Evolutionary conservation across 306 rosid species (phyloP), one percentile per base, ranked within the genome.

Genomic region (Acacia crassicarpa): DNA sequence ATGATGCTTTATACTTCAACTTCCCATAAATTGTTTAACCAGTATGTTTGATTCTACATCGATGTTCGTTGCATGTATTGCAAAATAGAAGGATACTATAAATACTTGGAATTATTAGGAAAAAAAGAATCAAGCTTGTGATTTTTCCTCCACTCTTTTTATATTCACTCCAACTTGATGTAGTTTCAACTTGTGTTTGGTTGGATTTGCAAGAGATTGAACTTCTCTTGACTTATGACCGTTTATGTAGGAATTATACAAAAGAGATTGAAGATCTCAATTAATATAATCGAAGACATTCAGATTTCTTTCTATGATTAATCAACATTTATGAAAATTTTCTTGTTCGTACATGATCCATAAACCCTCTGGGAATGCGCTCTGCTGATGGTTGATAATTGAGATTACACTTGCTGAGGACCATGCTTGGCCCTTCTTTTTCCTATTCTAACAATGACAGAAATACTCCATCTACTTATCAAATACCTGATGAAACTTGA

Each of bases 271-370:
- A 35, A 59, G 7, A n/a, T 78, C 69, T 67, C 69, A 17, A 51
- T 67, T n/a, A n/a, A 73, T 81, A 25, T 48, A 78, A 78, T 22
- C 44, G 35, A 56, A 67, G 74, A 23, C 70, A 38, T 65, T 72
- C 16, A 70, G 44, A 44, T 77, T 69, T 48, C 62, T 67, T 54
- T 81, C 77, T 20, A 65, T 81, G 80, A 56, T 81, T 33, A 78
- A 32, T 32, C 32, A 65, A 15, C 17, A 49, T 9, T 48, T 56
- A 16, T 59, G 56, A 49, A 35, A 25, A 25, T 78, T 81, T 59
- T 77, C 44, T 46, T 67, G 14, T n/a, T 15, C 74, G 2, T 69
- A 10, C 30, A 69, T 54, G 62, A 69, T 69, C 3, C 19, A 69
- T 54, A 68, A 62, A 81, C 65, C 43, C 40, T 49, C 46, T 41